A percentile compares a stretch with the other conserved stretches of the same genome.
These are phyloP conservation scores for Sporobolomyces pararoseus DNA, from an alignment of 768 basidiomycete genomes.

Conservation along the genomic window DNA sequence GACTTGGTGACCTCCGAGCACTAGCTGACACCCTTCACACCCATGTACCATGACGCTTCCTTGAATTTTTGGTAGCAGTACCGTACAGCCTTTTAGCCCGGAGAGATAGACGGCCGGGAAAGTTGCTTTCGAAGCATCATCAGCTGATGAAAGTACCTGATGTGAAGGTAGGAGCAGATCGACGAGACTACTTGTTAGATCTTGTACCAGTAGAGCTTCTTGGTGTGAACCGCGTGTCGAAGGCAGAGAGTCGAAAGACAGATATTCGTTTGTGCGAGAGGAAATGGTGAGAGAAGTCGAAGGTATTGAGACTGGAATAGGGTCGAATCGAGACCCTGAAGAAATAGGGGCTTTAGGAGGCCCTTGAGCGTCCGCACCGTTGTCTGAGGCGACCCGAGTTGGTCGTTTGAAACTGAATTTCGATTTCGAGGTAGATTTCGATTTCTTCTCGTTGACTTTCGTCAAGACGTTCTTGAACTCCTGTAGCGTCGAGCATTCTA, in stretches of 20 bases:
- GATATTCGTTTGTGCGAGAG: background rate
- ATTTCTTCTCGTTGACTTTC: background rate
- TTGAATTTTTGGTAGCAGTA: conserved; percentile 63
- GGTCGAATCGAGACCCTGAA: background rate
- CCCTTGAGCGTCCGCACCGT: too few species aligned
- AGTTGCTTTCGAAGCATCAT: background rate
- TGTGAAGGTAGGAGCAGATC: conserved; percentile 51
- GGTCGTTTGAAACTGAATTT: conserved; percentile 39
- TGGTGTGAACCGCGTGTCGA: too few species aligned
- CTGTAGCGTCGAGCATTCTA: conserved; percentile 8
- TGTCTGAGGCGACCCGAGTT: background rate
- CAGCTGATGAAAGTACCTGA: background rate
- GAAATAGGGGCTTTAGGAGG: background rate
- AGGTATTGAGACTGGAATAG: background rate
- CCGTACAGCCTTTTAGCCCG: conserved; percentile 60
- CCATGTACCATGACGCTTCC: conserved; percentile 73
- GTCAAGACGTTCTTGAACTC: conserved; percentile 19
- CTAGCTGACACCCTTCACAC: conserved; percentile 61
- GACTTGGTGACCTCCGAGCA: conserved; percentile 78
- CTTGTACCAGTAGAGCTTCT: conserved; percentile 61
- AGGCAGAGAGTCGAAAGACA: conserved; percentile 15
- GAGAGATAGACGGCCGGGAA: conserved; percentile 62
- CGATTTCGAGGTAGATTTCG: background rate
- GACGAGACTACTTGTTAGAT: conserved; percentile 66
- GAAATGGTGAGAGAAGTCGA: conserved; percentile 8